These are phyloP conservation scores for Terfezia boudieri DNA, from an alignment of 495 filamentous ascomycete species.

Conservation along the genomic window DNA sequence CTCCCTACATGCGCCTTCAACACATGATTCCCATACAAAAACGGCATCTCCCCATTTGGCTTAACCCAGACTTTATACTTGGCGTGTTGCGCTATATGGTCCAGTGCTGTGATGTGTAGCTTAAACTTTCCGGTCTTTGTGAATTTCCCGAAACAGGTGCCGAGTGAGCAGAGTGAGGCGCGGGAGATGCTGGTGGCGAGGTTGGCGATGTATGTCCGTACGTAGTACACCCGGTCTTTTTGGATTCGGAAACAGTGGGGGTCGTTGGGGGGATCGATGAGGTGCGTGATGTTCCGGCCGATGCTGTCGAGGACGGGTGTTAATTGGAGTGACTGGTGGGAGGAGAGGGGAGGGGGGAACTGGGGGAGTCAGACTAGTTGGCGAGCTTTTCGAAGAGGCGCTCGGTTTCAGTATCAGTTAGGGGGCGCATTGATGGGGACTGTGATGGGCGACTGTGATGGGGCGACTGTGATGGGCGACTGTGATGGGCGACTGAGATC, in stretches of 20 bases:
- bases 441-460: too few relatives aligned
- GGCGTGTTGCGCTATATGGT: constrained; percentile 68
- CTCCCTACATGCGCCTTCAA: constrained; percentile 81
- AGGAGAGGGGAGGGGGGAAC: neutral
- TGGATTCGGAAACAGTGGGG: constrained; percentile 64
- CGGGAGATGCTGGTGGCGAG: constrained; percentile 66
- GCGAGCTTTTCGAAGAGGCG: constrained; percentile 67
- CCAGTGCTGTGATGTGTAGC: constrained; percentile 61
- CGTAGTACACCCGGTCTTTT: constrained; percentile 59
- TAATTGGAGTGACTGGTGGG: too few relatives aligned
- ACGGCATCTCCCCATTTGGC: constrained; percentile 85
- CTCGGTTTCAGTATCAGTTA: constrained; percentile 51
- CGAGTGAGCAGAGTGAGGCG: constrained; percentile 57
- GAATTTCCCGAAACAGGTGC: constrained; percentile 71
- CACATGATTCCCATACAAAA: constrained; percentile 72
- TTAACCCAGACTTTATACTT: constrained; percentile 92
- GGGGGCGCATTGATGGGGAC: constrained; percentile 35
- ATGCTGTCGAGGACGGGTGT: constrained; percentile 21
- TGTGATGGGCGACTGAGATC: too few relatives aligned
- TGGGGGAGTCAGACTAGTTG: constrained; percentile 27
- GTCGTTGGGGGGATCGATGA: constrained; percentile 52
- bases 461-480: too few relatives aligned
- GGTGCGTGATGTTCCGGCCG: constrained; percentile 50
- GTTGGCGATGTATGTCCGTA: constrained; percentile 67
- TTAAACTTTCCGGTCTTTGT: constrained; percentile 84